Evolutionary conservation across 2,329 filamentous ascomycete genomes (phyloP).

Genomic region (Aureobasidium pullulans): DNA sequence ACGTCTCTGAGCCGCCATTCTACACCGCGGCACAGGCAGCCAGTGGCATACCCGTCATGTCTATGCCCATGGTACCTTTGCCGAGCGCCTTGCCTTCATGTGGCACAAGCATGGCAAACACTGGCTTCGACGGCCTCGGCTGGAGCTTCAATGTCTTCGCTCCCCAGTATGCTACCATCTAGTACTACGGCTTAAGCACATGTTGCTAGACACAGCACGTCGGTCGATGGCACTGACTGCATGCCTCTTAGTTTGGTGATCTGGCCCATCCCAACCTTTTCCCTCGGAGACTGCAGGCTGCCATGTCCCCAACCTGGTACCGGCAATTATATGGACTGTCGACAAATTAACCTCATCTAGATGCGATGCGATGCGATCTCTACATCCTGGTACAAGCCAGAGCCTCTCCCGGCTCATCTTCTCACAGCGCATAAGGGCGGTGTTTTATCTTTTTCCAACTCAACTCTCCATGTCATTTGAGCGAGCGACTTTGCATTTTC

Average conservation of each 20-base stretch:
- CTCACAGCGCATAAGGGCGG: constrained; percentile 2
- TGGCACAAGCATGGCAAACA: constrained; percentile 55
- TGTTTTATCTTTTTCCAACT: constrained; percentile 4
- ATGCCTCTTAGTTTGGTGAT: constrained; percentile 27
- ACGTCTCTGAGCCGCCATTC: constrained; percentile 55
- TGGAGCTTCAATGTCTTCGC: constrained; percentile 86
- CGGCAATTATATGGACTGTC: constrained; percentile 26
- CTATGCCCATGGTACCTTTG: constrained; percentile 69
- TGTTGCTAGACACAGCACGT: background rate
- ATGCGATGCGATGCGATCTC: constrained; percentile 12
- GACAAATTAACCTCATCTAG: background rate
- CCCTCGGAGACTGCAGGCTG: constrained; percentile 15
- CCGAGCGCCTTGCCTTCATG: constrained; percentile 78
- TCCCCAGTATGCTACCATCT: constrained; percentile 67
- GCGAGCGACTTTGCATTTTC: constrained; percentile 12
- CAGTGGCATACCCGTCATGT: constrained; percentile 65
- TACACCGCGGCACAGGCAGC: constrained; percentile 72
- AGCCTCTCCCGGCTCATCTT: background rate
- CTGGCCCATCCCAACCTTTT: constrained; percentile 34
- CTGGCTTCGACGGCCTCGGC: constrained; percentile 70
- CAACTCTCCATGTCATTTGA: background rate
- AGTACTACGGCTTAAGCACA: constrained; percentile 41
- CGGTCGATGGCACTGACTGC: background rate
- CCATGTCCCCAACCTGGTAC: constrained; percentile 27
- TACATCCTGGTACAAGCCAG: background rate